Base-by-base conservation (phyloP, 768 basidiomycete genomes). In the Boletus subparvulus region DNA sequence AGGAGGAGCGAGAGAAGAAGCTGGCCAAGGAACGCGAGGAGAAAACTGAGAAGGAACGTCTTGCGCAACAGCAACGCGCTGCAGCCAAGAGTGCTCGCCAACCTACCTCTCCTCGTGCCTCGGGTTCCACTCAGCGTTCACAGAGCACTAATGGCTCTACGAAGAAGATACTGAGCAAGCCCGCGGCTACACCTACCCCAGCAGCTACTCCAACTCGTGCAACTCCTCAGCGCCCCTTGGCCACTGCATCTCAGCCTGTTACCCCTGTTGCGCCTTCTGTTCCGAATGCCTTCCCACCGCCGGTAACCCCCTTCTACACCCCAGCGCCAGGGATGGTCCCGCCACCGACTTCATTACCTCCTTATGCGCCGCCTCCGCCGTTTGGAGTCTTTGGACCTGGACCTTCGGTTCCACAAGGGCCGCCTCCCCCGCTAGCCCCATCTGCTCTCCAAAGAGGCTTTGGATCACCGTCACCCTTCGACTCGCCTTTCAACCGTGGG, bases 1-100 rank as follows among this genome's bases (percentile, higher is more conserved):
- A 80, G 69, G 83, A 81, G 64, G 89, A 88, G 59, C 86, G 88
- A 55, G 83, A 84, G 63, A 82, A 83, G 69, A 86, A 83, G 49
- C 73, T 82, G 55, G 79, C 80, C 51, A 86, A 81, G 62, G 87
- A 87, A 70, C 83, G 84, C 56, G 80, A 79, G 47, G 86, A 84
- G 50, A 82, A 83, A 54, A 78, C 77, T 50, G 74, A 77, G 47
- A 79, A 79, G 58, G 77, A 78, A 42, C 79, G 79, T 51, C 64
- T 68, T 48, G 69, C 65, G 44, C 79, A 80, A 61, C 78, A 78
- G 61, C 83, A 85, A 59, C 83, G 80, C 59, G 77, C 80, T 12
- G 73, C 75, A 48, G 71, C 76, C 49, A 82, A 75, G 64, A 75
- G 70, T 40, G 60, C 75, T 47, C 81, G 85, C 51, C 67, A 78